Base-by-base conservation (phyloP, 208 protist species). In the Naegleria gruberi region DNA sequence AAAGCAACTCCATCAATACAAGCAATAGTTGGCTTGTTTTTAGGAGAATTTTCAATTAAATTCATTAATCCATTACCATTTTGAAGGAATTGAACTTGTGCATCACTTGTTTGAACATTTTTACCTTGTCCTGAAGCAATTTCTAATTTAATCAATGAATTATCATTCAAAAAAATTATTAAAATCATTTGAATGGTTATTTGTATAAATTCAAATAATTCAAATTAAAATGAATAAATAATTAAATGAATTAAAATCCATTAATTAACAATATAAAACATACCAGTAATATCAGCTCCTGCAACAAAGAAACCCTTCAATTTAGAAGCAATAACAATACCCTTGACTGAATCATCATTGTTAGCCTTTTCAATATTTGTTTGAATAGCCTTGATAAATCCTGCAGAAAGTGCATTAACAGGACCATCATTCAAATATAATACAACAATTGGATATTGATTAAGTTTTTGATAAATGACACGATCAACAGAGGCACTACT, bases 21-120 rank as follows among this genome's bases (percentile, higher is more conserved):
- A 26, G 88, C 46, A 4, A 90, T 51, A 15, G n/a, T 57, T 88
- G 84, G 84, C 26, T 87, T 87, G 12, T 65, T 65, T n/a, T 77
- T 77, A 3, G 45, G 30, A 8, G 37, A 19, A 73, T 17, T 42
- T 88, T 88, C 84, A 88, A 88, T 47, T 17, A 19, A 51, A 42
- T 88, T 88, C 44, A 65, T 65, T n/a, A 88, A 73, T 23, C 2
- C 44, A 65, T 86, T 86, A n/a, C 12, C 40, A 23, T n/a, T 77
- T 37, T 77, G 26, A 37, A 37, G 17, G 8, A 77, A n/a, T n/a
- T n/a, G n/a, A n/a, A n/a, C n/a, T n/a, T n/a, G n/a, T n/a, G n/a
- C 5, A 26, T 81, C 65, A 37, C 4, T 83, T 45, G 77, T 83
- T 83, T 44, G 3, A 83, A 26, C 2, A n/a, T n/a, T n/a, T n/a